These are phyloP conservation scores for Aureobasidium subglaciale DNA, from an alignment of 2,329 filamentous ascomycete genomes.

Conservation along the genomic window DNA sequence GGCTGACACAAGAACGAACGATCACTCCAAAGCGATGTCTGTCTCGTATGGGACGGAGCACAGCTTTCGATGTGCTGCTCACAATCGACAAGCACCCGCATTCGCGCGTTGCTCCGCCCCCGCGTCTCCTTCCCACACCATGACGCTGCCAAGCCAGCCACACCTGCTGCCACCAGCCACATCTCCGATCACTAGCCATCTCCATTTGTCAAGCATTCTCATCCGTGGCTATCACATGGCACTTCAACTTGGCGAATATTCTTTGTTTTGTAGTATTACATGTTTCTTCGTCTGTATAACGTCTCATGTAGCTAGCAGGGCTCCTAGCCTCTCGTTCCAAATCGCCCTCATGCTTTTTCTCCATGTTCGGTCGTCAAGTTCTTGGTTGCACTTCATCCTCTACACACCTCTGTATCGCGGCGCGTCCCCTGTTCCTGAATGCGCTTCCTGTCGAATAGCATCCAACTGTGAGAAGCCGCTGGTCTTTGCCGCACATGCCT, in stretches of 20 bases:
- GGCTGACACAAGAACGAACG: not conserved
- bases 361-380: slow-evolving; percentile 5
- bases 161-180: not conserved
- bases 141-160: slow-evolving; percentile 13
- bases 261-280: slow-evolving; percentile 13
- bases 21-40: not conserved
- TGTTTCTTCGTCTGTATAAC: slow-evolving; percentile 11
- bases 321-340: slow-evolving; percentile 5
- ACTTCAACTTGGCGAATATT: too few relatives aligned
- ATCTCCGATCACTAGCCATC: not conserved
- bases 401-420: slow-evolving; percentile 1
- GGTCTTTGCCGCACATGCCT: not conserved
- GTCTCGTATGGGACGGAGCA: not conserved
- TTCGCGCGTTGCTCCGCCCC: slow-evolving; percentile 5
- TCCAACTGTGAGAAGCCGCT: not conserved
- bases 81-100: too few relatives aligned
- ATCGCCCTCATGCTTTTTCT: slow-evolving; percentile 6
- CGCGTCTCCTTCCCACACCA: slow-evolving; percentile 2
- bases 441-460: not conserved
- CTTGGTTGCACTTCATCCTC: not conserved
- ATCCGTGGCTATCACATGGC: not conserved
- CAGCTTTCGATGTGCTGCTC: too few relatives aligned
- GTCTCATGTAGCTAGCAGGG: slow-evolving; percentile 8
- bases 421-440: not conserved
- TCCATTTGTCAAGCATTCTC: too few relatives aligned